Percentiles rank a stretch among this genome's conserved stretches.
These are phyloP conservation scores for Platanthera guangdongensis DNA, from an alignment of 106 monocot species.

Conservation along the genomic window DNA sequence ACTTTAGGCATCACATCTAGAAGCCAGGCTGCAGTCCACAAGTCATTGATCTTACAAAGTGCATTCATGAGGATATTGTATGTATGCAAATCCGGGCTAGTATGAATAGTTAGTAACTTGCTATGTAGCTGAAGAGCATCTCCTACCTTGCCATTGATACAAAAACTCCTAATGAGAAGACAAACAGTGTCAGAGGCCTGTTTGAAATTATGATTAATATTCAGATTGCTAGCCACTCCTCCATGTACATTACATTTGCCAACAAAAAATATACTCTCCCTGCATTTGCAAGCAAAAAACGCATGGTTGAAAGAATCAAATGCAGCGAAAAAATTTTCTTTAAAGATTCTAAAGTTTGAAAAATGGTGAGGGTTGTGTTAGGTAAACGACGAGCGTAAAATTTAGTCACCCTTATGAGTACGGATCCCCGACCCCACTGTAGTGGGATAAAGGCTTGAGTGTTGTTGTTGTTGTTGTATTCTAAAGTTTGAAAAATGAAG, in stretches of 20 bases:
- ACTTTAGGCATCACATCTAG: constrained; percentile 38
- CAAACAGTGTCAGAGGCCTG: constrained; percentile 15
- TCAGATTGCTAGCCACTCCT: constrained; percentile 12
- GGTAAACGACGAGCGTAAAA: too few species aligned
- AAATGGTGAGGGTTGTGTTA: not conserved
- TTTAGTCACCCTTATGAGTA: too few species aligned
- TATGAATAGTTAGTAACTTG: constrained; percentile 16
- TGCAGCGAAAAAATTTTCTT: not conserved
- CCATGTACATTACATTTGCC: constrained; percentile 28
- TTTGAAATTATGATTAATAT: constrained; percentile 12
- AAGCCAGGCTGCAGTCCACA: constrained; percentile 42
- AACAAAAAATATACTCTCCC: constrained; percentile 38
- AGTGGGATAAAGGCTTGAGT: too few species aligned
- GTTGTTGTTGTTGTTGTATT: not conserved
- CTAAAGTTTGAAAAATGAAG: not conserved
- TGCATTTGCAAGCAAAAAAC: constrained; percentile 22
- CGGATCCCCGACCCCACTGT: too few species aligned
- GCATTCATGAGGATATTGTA: constrained; percentile 55
- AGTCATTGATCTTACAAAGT: constrained; percentile 48
- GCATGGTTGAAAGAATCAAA: not conserved
- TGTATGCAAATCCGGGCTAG: constrained; percentile 32
- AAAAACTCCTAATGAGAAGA: constrained; percentile 40
- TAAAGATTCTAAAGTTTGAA: not conserved
- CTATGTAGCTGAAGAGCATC: constrained; percentile 36
- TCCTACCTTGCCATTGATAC: constrained; percentile 35